phyloP scores from a whole-genome alignment of 2,329 filamentous ascomycete species.

The Thelonectria discophora region DNA sequence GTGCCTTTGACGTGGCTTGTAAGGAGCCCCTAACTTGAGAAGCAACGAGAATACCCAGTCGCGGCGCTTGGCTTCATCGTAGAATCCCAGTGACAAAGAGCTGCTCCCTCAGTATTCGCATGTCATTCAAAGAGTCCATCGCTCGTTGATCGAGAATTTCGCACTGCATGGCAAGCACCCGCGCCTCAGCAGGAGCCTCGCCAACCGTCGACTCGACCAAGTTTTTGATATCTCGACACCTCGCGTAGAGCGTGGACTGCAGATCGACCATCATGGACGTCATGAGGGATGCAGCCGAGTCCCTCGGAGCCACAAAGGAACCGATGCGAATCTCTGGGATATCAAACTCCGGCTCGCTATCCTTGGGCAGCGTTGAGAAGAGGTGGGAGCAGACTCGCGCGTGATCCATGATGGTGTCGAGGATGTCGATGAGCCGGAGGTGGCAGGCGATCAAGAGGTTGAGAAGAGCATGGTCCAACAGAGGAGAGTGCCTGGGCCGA shows the following conservation, averaged over 20 bases:
- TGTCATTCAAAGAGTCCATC: constrained; percentile 31
- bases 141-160: constrained; percentile 38
- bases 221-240: constrained; percentile 25
- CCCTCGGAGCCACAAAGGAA: constrained; percentile 47
- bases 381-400: constrained; percentile 46
- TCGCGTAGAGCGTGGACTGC: constrained; percentile 36
- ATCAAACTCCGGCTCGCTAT: constrained; percentile 45
- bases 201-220: constrained; percentile 17
- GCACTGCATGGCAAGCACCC: constrained; percentile 41
- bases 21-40: constrained; percentile 2
- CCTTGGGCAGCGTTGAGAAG: constrained; percentile 39
- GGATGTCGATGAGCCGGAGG: constrained; percentile 47
- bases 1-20: constrained; percentile 31
- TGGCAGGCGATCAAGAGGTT: constrained; percentile 51
- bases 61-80: not conserved
- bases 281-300: constrained; percentile 47
- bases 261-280: constrained; percentile 46
- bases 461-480: constrained; percentile 48
- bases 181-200: constrained; percentile 30
- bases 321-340: constrained; percentile 54
- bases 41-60: not conserved
- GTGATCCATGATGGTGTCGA: constrained; percentile 47
- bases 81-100: constrained; percentile 12
- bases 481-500: constrained; percentile 17
- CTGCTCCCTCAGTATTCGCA: constrained; percentile 16